A percentile compares a stretch with the other conserved stretches of the same genome.
Conservation (phyloP, 2,329 filamentous ascomycete species). For the Hypoxylon sp. region DNA sequence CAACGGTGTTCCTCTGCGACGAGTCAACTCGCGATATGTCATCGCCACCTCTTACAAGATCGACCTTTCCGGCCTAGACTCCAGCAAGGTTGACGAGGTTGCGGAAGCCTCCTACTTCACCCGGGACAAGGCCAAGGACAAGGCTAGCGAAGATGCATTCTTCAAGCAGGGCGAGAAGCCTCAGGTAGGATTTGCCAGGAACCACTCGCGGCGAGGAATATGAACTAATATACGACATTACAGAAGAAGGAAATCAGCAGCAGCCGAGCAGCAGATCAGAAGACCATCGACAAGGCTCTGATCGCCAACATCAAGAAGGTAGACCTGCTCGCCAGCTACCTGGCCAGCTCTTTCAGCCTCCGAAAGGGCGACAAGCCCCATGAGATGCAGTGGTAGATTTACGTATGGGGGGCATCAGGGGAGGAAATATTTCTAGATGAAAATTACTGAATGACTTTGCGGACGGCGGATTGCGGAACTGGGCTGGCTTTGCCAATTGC, state of each 20-base stretch:
- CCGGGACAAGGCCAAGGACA: constrained; percentile 94
- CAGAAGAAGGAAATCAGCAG: constrained; percentile 98
- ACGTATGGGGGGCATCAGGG: constrained; percentile 26
- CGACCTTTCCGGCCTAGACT: constrained; percentile 86
- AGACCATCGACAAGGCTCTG: constrained; percentile 97
- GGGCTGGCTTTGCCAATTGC: constrained; percentile 74
- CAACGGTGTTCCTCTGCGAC: constrained; percentile 97
- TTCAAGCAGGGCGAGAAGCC: constrained; percentile 99
- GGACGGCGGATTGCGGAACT: constrained; percentile 63
- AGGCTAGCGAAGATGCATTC: constrained; percentile 98
- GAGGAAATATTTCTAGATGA: constrained; percentile 47
- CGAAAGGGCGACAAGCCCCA: constrained; percentile 99
- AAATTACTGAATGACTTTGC: constrained; percentile 58
- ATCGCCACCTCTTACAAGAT: constrained; percentile 91
- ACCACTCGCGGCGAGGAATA: constrained; percentile 8
- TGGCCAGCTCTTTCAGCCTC: constrained; percentile 96
- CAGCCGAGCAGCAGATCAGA: constrained; percentile 96
- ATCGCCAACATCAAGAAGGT: constrained; percentile 99
- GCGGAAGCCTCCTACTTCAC: constrained; percentile 92
- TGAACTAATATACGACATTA: constrained; percentile 58
- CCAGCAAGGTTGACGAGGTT: constrained; percentile 88
- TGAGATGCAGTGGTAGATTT: constrained; percentile 97
- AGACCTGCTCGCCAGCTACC: constrained; percentile 92
- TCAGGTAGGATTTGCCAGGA: constrained; percentile 75
- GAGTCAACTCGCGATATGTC: constrained; percentile 93